These are phyloP conservation scores for Aureobasidium zeae DNA, from an alignment of 2,329 filamentous ascomycete species.

Conservation along the genomic window DNA sequence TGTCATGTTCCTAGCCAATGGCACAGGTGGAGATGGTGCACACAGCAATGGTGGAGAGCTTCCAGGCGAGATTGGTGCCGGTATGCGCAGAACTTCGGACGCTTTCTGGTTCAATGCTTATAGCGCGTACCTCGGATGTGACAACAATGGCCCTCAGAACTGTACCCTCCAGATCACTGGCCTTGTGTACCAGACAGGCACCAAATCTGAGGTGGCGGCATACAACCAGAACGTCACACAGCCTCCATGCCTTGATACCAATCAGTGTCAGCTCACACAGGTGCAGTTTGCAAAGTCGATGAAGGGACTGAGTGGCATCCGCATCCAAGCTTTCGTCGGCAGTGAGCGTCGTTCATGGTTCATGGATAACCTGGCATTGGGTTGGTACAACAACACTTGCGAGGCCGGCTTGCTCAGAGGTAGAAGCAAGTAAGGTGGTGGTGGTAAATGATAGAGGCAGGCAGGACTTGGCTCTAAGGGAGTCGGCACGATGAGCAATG, in stretches of 20 bases:
- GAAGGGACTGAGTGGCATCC: conserved; percentile 38
- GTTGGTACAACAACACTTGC: conserved; percentile 44
- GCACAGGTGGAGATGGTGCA: conserved; percentile 21
- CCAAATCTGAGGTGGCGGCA: conserved; percentile 28
- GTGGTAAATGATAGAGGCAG: conserved; percentile 47
- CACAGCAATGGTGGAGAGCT: conserved; percentile 30
- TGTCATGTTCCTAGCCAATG: conserved; percentile 38
- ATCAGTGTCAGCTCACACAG: conserved; percentile 36
- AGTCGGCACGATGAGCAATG: background rate
- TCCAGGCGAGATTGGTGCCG: conserved; percentile 40
- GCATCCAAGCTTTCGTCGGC: conserved; percentile 39
- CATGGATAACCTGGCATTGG: conserved; percentile 40
- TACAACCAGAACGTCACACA: conserved; percentile 34
- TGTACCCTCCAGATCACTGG: conserved; percentile 39
- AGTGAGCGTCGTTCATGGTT: conserved; percentile 33
- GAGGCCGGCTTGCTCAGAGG: conserved; percentile 57
- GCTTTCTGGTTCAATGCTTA: conserved; percentile 45
- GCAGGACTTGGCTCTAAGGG: conserved; percentile 4
- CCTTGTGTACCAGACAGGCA: conserved; percentile 33
- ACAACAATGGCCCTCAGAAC: conserved; percentile 31
- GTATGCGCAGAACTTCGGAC: conserved; percentile 33
- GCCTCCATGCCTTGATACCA: conserved; percentile 33
- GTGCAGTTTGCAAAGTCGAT: conserved; percentile 36
- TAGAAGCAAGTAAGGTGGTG: conserved; percentile 63
- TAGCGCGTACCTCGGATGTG: conserved; percentile 40